A percentile compares a stretch with the other conserved stretches of the same genome.
phyloP scores from a whole-genome alignment of 371 early-diverging fungal genomes.

The Saksenaea oblongispora region DNA sequence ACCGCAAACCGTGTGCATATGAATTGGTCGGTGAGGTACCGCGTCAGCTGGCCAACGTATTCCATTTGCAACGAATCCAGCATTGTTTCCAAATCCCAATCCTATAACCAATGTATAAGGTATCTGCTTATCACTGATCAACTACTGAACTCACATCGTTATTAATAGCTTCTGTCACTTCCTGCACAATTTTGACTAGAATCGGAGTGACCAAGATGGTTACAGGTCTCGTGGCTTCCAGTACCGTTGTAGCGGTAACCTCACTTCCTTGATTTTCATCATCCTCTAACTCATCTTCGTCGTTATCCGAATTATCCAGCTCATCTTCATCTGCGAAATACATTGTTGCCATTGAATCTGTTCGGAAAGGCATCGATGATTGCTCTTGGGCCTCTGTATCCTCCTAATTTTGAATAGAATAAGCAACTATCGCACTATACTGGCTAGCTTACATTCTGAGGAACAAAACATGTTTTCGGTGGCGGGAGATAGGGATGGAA shows the following conservation, averaged over 20 bases:
- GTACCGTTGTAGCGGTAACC: constrained; percentile 51
- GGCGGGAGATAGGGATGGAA: constrained; percentile 61
- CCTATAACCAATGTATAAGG: constrained; percentile 33
- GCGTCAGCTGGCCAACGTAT: constrained; percentile 64
- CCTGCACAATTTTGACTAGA: constrained; percentile 72
- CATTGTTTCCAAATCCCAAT: constrained; percentile 70
- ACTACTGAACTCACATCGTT: constrained; percentile 51
- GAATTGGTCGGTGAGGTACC: constrained; percentile 56
- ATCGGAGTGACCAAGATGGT: constrained; percentile 72
- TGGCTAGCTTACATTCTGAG: constrained; percentile 29
- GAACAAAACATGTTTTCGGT: constrained; percentile 37
- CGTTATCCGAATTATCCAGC: neutral
- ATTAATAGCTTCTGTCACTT: constrained; percentile 67
- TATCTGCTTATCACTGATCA: neutral
- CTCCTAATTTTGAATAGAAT: neutral
- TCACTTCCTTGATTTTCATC: constrained; percentile 30
- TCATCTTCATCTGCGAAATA: constrained; percentile 6
- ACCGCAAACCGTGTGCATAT: constrained; percentile 58
- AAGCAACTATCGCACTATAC: neutral
- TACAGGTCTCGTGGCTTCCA: constrained; percentile 63
- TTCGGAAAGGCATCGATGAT: neutral
- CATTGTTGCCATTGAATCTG: neutral
- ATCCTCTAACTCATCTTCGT: constrained; percentile 6
- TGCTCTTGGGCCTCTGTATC: neutral
- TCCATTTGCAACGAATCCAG: constrained; percentile 70